Conservation (phyloP, 1,284 basidiomycete genomes). For the Somion occarium region DNA sequence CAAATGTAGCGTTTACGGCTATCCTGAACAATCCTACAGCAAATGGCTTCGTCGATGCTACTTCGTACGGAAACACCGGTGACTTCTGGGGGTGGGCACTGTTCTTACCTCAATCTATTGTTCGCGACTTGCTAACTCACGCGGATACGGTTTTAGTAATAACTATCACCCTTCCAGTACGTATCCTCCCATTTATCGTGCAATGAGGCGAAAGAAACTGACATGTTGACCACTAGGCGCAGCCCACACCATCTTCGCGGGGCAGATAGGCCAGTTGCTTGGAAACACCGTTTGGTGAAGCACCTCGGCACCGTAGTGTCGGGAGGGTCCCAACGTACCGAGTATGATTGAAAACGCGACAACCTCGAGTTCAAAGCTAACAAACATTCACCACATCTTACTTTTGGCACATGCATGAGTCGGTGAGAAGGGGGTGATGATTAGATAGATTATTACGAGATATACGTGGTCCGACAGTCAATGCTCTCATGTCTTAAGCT, state of each 20-base stretch:
- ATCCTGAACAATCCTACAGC: conserved; percentile 43
- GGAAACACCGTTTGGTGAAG: conserved; percentile 18
- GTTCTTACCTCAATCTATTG: conserved; percentile 1
- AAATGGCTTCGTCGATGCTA: conserved; percentile 50
- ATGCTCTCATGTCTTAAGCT: too few species aligned
- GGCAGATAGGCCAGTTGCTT: conserved; percentile 17
- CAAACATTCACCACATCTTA: too few species aligned
- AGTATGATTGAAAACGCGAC: too few species aligned
- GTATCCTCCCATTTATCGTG: too few species aligned
- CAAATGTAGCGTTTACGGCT: conserved; percentile 44
- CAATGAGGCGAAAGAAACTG: background rate
- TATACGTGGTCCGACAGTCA: background rate
- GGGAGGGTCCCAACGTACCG: background rate
- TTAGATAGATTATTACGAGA: background rate
- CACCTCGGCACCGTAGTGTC: background rate
- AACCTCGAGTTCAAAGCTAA: too few species aligned
- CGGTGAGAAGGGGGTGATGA: background rate
- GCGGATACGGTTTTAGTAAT: conserved; percentile 38
- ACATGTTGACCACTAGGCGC: conserved; percentile 10
- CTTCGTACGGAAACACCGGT: conserved; percentile 40
- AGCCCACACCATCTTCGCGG: conserved; percentile 24
- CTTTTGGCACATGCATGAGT: too few species aligned
- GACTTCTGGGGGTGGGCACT: conserved; percentile 53
- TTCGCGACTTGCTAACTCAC: too few species aligned
- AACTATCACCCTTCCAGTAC: conserved; percentile 44